Base-by-base conservation (phyloP, 1,284 basidiomycete genomes). In the Heliocybe sulcata region DNA sequence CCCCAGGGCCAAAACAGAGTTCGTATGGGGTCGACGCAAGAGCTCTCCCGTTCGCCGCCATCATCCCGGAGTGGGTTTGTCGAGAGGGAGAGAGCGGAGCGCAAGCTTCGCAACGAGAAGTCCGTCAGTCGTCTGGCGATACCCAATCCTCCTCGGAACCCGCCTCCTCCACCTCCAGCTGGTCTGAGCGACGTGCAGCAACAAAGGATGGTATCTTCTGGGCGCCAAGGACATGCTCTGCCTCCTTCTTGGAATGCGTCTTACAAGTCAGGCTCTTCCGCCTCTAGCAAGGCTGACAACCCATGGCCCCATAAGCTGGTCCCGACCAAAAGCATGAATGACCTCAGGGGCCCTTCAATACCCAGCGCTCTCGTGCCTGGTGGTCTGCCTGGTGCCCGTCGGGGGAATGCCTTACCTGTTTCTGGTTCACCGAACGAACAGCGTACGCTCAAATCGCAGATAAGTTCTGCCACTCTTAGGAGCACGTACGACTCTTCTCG, bases 101-200 rank as follows among this genome's bases (percentile, higher is more conserved):
- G 47, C 6, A 25, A 25, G 23, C 22, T 29, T 23, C 47, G 20
- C 14, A 26, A 49, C 20, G 23, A 49, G 47, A 49, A 16, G 47
- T 49, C 47, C 25, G 23, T 29, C 22, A 26, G 47, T 49, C 59
- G 65, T 20, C 60, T 72, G 31, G 58, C 64, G n/a, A 72, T 74
- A 52, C 74, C 72, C 51, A 67, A 64, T 51, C 61, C 69, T 33
- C 73, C 73, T 14, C 68, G 70, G 27, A 67, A 68, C 53, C 69
- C 73, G 25, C 72, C 75, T 9, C 74, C 74, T 19, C 60, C 71
- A 31, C 45, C 61, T 12, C 57, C 63, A 14, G 47, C 25, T 38
- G 55, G 33, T 35, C 6, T 14, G 4, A 49, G 23, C 16, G 42
- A 19, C 23, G 10, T 25, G 8, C 47, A 29, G 23, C 23, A 16